Percentiles rank a stretch among this genome's conserved stretches.
phyloP scores from a whole-genome alignment of 305 asterid species.

The Coffea humblotiana region DNA sequence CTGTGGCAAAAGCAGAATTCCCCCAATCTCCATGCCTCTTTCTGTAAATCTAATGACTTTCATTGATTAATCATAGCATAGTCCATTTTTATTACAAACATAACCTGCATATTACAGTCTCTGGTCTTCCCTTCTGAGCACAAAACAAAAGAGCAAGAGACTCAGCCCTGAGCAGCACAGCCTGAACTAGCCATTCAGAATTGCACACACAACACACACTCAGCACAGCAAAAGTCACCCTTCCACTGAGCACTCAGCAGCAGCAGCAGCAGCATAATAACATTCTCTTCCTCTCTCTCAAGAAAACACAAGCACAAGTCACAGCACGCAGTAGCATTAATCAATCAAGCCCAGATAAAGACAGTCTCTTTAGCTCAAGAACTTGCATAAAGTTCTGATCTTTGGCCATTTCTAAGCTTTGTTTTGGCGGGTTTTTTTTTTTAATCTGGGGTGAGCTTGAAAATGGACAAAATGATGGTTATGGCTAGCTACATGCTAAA shows the following conservation, averaged over 20 bases:
- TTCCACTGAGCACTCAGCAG: too few species aligned
- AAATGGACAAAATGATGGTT: slow-evolving; percentile 59
- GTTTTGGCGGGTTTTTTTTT: slow-evolving; percentile 12
- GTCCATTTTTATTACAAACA: slow-evolving; percentile 48
- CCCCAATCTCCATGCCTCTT: slow-evolving; percentile 35
- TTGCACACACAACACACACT: slow-evolving; percentile 19
- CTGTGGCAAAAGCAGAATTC: slow-evolving; percentile 64
- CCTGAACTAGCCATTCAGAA: slow-evolving; percentile 34
- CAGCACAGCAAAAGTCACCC: not conserved
- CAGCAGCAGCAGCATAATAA: too few species aligned
- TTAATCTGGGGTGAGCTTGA: slow-evolving; percentile 15
- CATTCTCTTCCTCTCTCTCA: slow-evolving; percentile 17
- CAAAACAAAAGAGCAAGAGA: slow-evolving; percentile 20
- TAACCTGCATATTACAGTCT: slow-evolving; percentile 26
- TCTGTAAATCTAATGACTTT: slow-evolving; percentile 38
- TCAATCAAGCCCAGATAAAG: not conserved
- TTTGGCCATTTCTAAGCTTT: slow-evolving; percentile 18
- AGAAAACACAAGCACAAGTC: not conserved
- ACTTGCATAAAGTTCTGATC: slow-evolving; percentile 35
- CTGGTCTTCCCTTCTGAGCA: not conserved
- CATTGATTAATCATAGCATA: slow-evolving; percentile 55
- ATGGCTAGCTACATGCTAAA: slow-evolving; percentile 70
- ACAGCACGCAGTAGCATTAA: slow-evolving; percentile 19
- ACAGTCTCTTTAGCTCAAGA: slow-evolving; percentile 8
- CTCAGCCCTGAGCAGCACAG: not conserved